Conservation (phyloP, 192 early-diverging fungal genomes). For the Umbelopsis isabellina region DNA sequence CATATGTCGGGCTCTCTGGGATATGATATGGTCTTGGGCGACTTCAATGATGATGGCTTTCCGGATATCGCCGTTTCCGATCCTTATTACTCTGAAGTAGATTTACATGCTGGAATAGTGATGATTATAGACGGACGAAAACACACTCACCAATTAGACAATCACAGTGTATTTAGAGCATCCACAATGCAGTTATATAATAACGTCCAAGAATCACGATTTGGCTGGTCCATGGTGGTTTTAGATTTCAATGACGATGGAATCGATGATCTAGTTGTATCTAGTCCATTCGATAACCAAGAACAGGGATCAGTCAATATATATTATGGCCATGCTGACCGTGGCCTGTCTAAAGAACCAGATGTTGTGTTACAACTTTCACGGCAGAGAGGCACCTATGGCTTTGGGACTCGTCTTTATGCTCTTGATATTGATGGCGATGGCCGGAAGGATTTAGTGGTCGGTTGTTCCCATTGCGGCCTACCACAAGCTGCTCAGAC, state of each 20-base stretch:
- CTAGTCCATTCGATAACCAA: conserved; percentile 55
- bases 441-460: conserved; percentile 64
- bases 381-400: conserved; percentile 31
- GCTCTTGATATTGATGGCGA: conserved; percentile 68
- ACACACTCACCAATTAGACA: not conserved
- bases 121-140: conserved; percentile 50
- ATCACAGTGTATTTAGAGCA: not conserved
- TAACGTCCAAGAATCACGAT: conserved; percentile 46
- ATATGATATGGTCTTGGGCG: conserved; percentile 61
- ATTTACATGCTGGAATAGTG: conserved; percentile 57
- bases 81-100: conserved; percentile 48
- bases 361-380: conserved; percentile 49
- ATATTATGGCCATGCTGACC: conserved; percentile 60
- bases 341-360: conserved; percentile 51
- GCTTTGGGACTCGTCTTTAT: conserved; percentile 49
- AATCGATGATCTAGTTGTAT: conserved; percentile 82
- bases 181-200: not conserved
- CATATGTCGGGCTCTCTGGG: conserved; percentile 69
- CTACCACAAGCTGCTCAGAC: conserved; percentile 35
- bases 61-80: conserved; percentile 66
- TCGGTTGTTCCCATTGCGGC: conserved; percentile 64
- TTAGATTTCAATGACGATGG: conserved; percentile 87
- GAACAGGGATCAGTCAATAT: conserved; percentile 65
- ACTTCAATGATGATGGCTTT: conserved; percentile 69
- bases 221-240: conserved; percentile 77